Conservation (phyloP, 345 rosid genomes). For the Dimocarpus longan region DNA sequence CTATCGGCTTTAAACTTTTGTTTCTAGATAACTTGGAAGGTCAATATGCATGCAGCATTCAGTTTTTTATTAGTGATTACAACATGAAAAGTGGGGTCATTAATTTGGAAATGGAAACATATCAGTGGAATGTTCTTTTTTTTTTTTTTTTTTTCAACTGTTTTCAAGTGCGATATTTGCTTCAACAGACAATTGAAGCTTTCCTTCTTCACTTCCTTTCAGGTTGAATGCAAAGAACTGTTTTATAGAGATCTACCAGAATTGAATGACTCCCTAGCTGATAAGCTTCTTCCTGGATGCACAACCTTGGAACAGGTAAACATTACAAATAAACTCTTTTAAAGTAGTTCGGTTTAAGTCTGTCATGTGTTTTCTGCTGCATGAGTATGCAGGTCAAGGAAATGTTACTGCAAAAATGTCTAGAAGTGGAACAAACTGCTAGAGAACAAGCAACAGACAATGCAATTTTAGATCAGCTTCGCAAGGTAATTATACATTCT, state of each 20-base stretch:
- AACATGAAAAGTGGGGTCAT: not conserved
- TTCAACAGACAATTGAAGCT: not conserved
- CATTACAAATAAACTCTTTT: constrained; percentile 7
- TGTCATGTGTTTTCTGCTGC: constrained; percentile 13
- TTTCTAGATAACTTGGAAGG: not conserved
- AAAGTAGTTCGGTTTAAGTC: not conserved
- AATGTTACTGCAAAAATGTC: constrained; percentile 63
- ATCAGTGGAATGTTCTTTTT: not conserved
- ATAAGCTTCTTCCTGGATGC: constrained; percentile 83
- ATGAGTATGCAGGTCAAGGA: constrained; percentile 69
- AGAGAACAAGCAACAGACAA: constrained; percentile 94
- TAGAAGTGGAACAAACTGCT: constrained; percentile 73
- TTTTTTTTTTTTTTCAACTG: not conserved
- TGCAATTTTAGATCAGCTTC: constrained; percentile 84
- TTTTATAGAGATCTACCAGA: constrained; percentile 80
- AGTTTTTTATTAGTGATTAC: not conserved
- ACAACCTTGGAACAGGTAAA: constrained; percentile 71
- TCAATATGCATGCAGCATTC: too few relatives aligned
- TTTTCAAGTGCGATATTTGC: not conserved
- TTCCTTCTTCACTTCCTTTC: constrained; percentile 10
- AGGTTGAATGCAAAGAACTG: constrained; percentile 90
- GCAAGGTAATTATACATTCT: constrained; percentile 52
- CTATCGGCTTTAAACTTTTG: too few relatives aligned
- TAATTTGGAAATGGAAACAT: not conserved
- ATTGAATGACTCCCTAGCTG: constrained; percentile 81